Base-by-base conservation (phyloP, 306 rosid genomes). In the Vachellia collinsii region DNA sequence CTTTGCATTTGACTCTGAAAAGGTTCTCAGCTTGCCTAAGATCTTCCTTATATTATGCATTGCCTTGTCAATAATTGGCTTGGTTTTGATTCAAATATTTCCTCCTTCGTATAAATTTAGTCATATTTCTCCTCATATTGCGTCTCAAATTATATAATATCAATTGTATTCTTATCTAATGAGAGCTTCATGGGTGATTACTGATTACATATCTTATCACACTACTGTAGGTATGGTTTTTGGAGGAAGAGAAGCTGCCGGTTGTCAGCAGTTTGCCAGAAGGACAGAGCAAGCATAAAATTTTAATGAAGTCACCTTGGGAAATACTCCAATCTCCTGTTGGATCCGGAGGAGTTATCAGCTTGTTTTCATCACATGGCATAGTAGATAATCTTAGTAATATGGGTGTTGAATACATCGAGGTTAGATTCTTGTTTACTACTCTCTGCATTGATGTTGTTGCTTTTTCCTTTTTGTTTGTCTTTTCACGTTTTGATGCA, bases 231-330 rank as follows among this genome's bases (percentile, higher is more conserved):
- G 89, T 95, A 80, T 89, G 89, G 91, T 87, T 93, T 82, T 83
- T 95, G 84, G 97, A 87, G 86, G 99, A 95, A 88, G 97, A 91
- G 89, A 93, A 86, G 84, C 93, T 95, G 75, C 99, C 98, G 7
- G 92, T 93, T 79, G 87, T 93, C 56, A 78, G 94, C 89, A 88
- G 65, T 50, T 84, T 84, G n/a, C 74, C 19, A 16, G 97, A 88
- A 54, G 93, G 86, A 58, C 85, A 84, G 80, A 87, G 81, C 79
- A 91, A 76, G 82, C 80, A 77, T 77, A 91, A 89, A 70, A 90
- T 95, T 81, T 71, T 95, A 79, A 93, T 95, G 99, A 91, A 93
- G 88, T 95, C 98, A 10, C 96, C 90, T 29, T 91, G 98, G 99
- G 96, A 95, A 86, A 93, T 95, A 56, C 98, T 90, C 77, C 93